Evolutionary conservation across 306 rosid species (phyloP), one percentile per base, ranked within the genome.

Genomic region (Trifolium subterraneum): DNA sequence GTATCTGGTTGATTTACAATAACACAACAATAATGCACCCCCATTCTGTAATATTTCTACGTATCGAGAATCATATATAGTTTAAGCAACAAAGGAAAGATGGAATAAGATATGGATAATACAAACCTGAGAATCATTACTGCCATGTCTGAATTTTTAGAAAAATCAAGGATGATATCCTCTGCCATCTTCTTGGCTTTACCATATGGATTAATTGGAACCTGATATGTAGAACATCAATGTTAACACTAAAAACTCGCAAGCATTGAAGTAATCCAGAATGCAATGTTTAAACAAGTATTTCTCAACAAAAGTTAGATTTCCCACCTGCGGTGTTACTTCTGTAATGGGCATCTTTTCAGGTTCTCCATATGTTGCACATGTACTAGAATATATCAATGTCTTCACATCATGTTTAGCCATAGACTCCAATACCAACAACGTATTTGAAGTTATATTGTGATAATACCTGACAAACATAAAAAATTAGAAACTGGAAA

Each of bases 141-240:
- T 25, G 98, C 98, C 97, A 93, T 93, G 72, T 91, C 87, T 20
- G 98, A 93, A 75, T 84, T 89, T 86, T 84, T 91, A 29, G 96
- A 88, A 81, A 89, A 93, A 83, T 93, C 98, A 68, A 89, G 88
- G 74, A 93, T 93, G 25, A 93, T 89, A 81, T 93, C 98, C 80
- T 93, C 98, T 18, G 97, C 88, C 98, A 93, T 93, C 88, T 93
- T 93, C 84, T 93, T 93, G 77, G 98, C 98, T 78, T 91, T 93
- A 60, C 98, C 98, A 76, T 93, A 93, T 42, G 98, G 98, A 88
- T 93, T 93, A 65, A 93, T 93, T 13, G 98, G 98, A 56, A 48
- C 80, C 98, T 91, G 85, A 61, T 69, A 20, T 33, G 75, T 62
- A 45, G 68, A 74, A 71, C 76, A 71, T 60, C 68, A 50, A 67